Conservation (phyloP, 1,284 basidiomycete species). For the Microbotryomycetes sp. region DNA sequence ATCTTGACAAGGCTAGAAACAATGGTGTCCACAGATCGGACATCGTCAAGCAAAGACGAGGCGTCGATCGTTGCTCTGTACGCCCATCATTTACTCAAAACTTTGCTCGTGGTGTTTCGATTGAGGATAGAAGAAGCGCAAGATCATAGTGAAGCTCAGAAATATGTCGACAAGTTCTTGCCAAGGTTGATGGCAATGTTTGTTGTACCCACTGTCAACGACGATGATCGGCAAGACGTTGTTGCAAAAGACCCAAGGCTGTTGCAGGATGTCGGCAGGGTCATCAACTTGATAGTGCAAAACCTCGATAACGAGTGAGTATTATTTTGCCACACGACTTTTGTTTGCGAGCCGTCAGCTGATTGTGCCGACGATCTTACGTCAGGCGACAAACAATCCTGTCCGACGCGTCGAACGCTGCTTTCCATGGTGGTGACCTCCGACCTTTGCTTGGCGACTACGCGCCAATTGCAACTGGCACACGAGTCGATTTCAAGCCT, state of each 20-base stretch:
- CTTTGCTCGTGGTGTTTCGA: constrained; percentile 58
- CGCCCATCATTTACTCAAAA: constrained; percentile 69
- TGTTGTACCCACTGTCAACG: constrained; percentile 47
- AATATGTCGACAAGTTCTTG: constrained; percentile 68
- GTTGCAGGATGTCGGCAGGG: constrained; percentile 56
- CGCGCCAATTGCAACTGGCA: constrained; percentile 31
- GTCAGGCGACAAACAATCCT: constrained; percentile 56
- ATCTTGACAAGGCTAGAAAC: constrained; percentile 70
- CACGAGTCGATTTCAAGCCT: constrained; percentile 45
- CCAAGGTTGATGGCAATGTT: constrained; percentile 65
- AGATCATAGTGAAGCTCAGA: constrained; percentile 62
- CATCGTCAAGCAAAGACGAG: constrained; percentile 38
- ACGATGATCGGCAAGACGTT: constrained; percentile 35
- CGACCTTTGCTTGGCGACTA: constrained; percentile 36
- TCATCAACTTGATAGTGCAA: constrained; percentile 64
- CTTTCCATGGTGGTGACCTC: constrained; percentile 57
- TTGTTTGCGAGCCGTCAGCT: too few species aligned
- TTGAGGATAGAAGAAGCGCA: constrained; percentile 57
- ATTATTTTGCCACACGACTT: background rate
- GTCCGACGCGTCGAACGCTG: constrained; percentile 51
- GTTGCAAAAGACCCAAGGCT: constrained; percentile 59
- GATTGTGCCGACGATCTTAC: constrained; percentile 39
- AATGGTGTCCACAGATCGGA: constrained; percentile 45
- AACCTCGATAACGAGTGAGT: constrained; percentile 56
- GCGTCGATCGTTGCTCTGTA: constrained; percentile 63